Base-by-base conservation (phyloP, 2,329 filamentous ascomycete species). In the Hypoxylon sp. region DNA sequence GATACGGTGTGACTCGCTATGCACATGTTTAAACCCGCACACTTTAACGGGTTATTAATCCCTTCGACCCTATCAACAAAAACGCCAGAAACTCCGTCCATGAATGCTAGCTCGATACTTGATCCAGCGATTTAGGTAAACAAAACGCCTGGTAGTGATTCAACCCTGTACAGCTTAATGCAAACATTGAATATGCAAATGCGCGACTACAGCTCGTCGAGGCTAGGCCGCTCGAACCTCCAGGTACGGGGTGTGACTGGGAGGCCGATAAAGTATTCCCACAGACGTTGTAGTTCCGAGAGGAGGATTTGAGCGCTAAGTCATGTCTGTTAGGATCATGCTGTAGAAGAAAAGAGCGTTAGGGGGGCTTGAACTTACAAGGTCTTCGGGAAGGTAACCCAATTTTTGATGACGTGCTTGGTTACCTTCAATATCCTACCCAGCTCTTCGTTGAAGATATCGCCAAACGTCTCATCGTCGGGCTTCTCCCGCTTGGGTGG, bases 401-500 rank as follows among this genome's bases (percentile, higher is more conserved):
- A 99, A 66, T 88, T 87, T 71, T 79, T 85, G 7, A 96, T 25
- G 1, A 98, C 89, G 73, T 90, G 89, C 73, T 88, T 86, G 53
- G 88, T 84, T 0, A 90, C 90, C 64, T 85, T 84, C 75, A 84
- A 87, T 11, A 97, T 85, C 14, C 89, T 81, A 4, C 81, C 79
- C 31, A 91, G 79, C 80, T 98, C 95, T 0, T 85, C 80, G 72
- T 84, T 82, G 69, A 95, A 84, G 6, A 85, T 81, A 22, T 94
- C 90, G 53, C 79, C 77, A 0, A 85, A 84, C 49, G 82, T 82
- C 33, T 84, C 76, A 0, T 80, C 72, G 3, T 76, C 68, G 6
- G 76, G 69, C 7, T 74, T 73, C 6, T 77, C 71, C 6, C 77
- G 74, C 31, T 77, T 59, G n/a, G 81, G 72, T 53, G 73, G 73